Percentiles rank a stretch among this genome's conserved stretches.
These are phyloP conservation scores for Bruguiera parviflora DNA, from an alignment of 345 rosid genomes.

Conservation along the genomic window DNA sequence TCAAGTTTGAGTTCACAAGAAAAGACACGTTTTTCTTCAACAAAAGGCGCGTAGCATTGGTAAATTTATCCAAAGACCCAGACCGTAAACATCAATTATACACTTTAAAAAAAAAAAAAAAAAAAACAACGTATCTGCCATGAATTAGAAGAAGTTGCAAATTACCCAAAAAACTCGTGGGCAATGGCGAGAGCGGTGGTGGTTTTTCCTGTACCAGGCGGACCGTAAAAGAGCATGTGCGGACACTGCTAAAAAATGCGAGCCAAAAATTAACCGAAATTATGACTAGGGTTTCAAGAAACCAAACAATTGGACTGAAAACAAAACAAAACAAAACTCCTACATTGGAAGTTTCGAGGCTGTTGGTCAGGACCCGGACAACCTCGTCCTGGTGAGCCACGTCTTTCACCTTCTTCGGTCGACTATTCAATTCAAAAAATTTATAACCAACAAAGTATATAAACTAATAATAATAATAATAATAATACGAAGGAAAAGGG, in stretches of 20 bases:
- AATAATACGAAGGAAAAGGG: background rate
- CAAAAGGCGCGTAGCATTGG: too few relatives aligned
- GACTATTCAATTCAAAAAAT: conserved; percentile 34
- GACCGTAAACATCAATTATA: background rate
- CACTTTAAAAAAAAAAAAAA: background rate
- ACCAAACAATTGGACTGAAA: background rate
- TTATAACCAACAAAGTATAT: conserved; percentile 8
- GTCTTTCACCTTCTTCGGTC: conserved; percentile 88
- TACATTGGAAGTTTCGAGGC: conserved; percentile 77
- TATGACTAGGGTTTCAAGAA: conserved; percentile 27
- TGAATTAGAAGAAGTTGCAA: background rate
- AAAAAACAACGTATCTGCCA: background rate
- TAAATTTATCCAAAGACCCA: too few relatives aligned
- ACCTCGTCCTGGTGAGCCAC: conserved; percentile 98
- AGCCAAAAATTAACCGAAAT: background rate
- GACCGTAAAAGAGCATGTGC: conserved; percentile 96
- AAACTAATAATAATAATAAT: background rate
- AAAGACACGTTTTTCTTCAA: too few relatives aligned
- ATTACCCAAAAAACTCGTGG: conserved; percentile 85
- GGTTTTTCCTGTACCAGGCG: conserved; percentile 96
- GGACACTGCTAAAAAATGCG: conserved; percentile 53
- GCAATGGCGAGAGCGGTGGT: conserved; percentile 96
- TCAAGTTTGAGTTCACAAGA: too few relatives aligned
- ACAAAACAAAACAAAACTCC: background rate
- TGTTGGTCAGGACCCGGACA: conserved; percentile 93